These are phyloP conservation scores for Diplodia mutila DNA, from an alignment of 2,329 filamentous ascomycete species.

Conservation along the genomic window DNA sequence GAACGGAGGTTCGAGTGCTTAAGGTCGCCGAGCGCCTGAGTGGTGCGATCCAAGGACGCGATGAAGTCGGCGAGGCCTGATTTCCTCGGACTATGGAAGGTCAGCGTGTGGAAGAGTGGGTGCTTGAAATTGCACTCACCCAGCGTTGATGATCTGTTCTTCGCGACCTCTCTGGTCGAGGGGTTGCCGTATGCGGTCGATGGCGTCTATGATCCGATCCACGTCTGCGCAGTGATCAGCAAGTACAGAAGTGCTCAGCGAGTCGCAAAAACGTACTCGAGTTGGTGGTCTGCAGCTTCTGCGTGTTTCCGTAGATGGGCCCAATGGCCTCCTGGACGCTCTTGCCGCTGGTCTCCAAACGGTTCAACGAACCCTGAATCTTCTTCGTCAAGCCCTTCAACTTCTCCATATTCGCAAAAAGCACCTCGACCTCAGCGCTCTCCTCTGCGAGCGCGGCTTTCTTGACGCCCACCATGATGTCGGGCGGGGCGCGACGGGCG, in stretches of 20 bases:
- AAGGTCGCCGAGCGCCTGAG: conserved; percentile 81
- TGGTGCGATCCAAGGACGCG: conserved; percentile 84
- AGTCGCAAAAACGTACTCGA: conserved; percentile 61
- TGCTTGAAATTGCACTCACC: conserved; percentile 51
- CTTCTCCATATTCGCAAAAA: conserved; percentile 79
- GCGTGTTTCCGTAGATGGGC: conserved; percentile 90
- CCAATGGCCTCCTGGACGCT: conserved; percentile 90
- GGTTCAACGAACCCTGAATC: conserved; percentile 83
- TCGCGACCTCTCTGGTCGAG: conserved; percentile 90
- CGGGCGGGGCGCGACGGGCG: conserved; percentile 29
- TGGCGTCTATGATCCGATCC: conserved; percentile 81
- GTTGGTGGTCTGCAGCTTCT: conserved; percentile 83
- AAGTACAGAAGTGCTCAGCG: neutral
- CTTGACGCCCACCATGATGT: conserved; percentile 57
- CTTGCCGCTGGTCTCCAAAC: conserved; percentile 85
- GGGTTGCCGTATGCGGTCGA: conserved; percentile 87
- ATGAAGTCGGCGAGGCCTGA: conserved; percentile 84
- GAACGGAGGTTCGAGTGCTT: conserved; percentile 87
- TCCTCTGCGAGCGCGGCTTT: conserved; percentile 66
- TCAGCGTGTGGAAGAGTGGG: conserved; percentile 27
- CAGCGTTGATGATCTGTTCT: conserved; percentile 85
- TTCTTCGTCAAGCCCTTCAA: conserved; percentile 92
- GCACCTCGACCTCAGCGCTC: conserved; percentile 68
- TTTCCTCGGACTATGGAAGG: conserved; percentile 68
- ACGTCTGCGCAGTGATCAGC: conserved; percentile 63